Percentiles rank a stretch among this genome's conserved stretches.
phyloP scores from a whole-genome alignment of 495 filamentous ascomycete species.

The Glonium stellatum region DNA sequence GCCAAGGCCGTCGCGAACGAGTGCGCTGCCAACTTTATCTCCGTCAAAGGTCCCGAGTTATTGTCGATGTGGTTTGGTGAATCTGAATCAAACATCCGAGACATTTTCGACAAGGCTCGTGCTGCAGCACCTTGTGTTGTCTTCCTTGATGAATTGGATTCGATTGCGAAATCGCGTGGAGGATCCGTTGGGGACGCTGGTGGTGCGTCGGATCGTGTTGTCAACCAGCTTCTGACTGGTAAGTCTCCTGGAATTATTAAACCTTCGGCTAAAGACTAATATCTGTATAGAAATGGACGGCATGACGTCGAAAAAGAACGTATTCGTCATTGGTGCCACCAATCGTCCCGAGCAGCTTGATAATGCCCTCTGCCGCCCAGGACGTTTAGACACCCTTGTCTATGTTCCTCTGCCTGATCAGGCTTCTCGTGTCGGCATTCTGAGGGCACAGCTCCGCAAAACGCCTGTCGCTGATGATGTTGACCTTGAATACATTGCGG shows the following conservation, averaged over 20 bases:
- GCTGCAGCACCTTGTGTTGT: conserved; percentile 97
- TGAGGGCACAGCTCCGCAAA: conserved; percentile 96
- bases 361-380: conserved; percentile 93
- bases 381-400: conserved; percentile 95
- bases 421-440: conserved; percentile 73
- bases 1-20: conserved; percentile 99
- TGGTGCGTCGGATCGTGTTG: conserved; percentile 97
- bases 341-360: conserved; percentile 98
- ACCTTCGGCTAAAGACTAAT: conserved; percentile 3
- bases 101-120: conserved; percentile 99
- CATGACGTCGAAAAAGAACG: conserved; percentile 99
- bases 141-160: conserved; percentile 97
- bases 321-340: conserved; percentile 98
- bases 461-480: conserved; percentile 86
- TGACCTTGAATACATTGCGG: conserved; percentile 83
- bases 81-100: conserved; percentile 98
- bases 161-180: conserved; percentile 98
- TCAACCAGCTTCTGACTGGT: conserved; percentile 98
- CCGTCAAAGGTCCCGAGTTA: conserved; percentile 94
- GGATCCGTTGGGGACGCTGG: conserved; percentile 95
- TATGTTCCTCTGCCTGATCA: conserved; percentile 96
- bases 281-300: conserved; percentile 79
- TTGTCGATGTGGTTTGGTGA: conserved; percentile 99
- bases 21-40: conserved; percentile 99
- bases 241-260: conserved; percentile 38